Conservation (phyloP, 2,329 filamentous ascomycete species). For the Microthyrium microscopicum region DNA sequence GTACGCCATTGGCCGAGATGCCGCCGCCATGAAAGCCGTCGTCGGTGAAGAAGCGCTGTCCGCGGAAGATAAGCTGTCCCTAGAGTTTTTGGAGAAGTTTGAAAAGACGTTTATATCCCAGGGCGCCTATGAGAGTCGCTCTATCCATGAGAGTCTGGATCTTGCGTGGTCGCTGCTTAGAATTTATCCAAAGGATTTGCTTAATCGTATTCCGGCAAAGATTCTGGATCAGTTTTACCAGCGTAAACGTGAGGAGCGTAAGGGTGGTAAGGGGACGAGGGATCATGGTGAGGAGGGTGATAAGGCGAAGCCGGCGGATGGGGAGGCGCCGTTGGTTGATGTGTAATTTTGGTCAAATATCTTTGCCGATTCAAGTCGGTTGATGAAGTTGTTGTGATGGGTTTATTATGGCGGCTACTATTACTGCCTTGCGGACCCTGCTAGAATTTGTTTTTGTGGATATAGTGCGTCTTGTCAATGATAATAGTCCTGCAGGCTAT, state of each 20-base stretch:
- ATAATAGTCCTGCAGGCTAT: no score
- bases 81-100: slow-evolving; percentile 98
- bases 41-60: slow-evolving; percentile 96
- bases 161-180: slow-evolving; percentile 90
- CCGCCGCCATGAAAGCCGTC: slow-evolving; percentile 97
- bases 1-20: slow-evolving; percentile 97
- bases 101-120: slow-evolving; percentile 90
- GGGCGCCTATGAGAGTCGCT: slow-evolving; percentile 79
- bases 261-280: slow-evolving; percentile 25
- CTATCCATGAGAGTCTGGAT: slow-evolving; percentile 85
- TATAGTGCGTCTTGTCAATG: no score
- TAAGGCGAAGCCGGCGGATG: no score
- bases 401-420: no score
- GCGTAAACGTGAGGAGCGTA: slow-evolving; percentile 21
- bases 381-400: no score
- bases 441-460: no score
- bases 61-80: slow-evolving; percentile 87
- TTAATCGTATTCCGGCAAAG: slow-evolving; percentile 59
- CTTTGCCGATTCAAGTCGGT: no score
- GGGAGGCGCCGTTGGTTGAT: slow-evolving; percentile 3
- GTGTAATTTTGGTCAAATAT: no score
- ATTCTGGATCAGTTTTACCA: slow-evolving; percentile 35
- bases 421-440: no score
- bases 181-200: slow-evolving; percentile 94
- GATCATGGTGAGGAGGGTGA: slow-evolving; percentile 19